Base-by-base conservation (phyloP, 106 monocot species). In the Dendrobium huoshanense region DNA sequence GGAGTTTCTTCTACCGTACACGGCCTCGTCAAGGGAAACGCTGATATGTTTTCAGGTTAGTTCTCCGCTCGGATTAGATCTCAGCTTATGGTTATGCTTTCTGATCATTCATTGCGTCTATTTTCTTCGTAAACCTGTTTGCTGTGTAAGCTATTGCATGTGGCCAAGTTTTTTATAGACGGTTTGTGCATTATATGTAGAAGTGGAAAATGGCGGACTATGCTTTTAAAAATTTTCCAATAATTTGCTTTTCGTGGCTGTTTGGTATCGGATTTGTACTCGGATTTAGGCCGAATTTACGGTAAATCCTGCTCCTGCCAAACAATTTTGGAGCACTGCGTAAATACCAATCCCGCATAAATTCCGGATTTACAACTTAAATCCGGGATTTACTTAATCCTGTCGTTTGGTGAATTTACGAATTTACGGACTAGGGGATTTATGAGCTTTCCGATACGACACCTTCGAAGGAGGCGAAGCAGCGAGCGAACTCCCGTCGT, bases 21-120 rank as follows among this genome's bases (percentile, higher is more conserved):
- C 1, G 74, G 74, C 18, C 11, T 74, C 20, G n/a, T 43, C 43
- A 16, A 8, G 43, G 43, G 74, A 15, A 44, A 20, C 43, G 41
- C 42, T 74, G 43, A 74, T 74, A 16, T 43, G 74, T 17, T 74
- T 43, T 74, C 74, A 1, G 74, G 74, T 74, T 74, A 44, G 74
- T 44, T 70, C 37, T 33, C 70, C 22, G 22, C 22, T 61, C 7
- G 61, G 37, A 70, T 70, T 37, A 4, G 70, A 70, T 70, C 33
- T 37, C 37, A 70, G 33, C 29, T 65, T 4, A 70, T 37, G 70
- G 15, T 8, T 68, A 27, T 68, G 7, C 11, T 19, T 58, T 70
- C 37, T 70, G n/a, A 70, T 70, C 37, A 37, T 33, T 16, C 70
- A 33, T 70, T 31, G 16, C 33, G 3, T 16, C 33, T 7, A 37